Conservation (phyloP, 192 early-diverging fungal species). For the Mortierella alpina region DNA sequence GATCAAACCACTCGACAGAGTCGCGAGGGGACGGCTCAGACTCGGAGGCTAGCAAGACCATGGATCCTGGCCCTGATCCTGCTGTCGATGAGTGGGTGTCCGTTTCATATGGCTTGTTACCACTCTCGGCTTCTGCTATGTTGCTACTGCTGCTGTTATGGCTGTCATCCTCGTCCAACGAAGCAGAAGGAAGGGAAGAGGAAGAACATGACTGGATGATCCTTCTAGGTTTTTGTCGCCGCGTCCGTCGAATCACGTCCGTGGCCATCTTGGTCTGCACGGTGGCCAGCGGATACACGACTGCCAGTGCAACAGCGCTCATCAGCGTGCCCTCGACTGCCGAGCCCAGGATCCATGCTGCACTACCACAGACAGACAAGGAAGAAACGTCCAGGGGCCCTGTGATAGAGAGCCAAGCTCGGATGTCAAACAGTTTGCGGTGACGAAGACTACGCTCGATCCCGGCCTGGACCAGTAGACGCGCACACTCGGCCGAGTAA, state of each 20-base stretch:
- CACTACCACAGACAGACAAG: not conserved
- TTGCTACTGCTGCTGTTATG: not conserved
- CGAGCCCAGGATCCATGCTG: constrained; percentile 15
- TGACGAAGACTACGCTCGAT: constrained; percentile 7
- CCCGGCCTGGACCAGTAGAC: not conserved
- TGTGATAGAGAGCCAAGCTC: not conserved
- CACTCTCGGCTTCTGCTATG: too few species aligned
- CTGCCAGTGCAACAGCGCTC: constrained; percentile 3
- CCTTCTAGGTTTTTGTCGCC: not conserved
- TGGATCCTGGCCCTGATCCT: too few species aligned
- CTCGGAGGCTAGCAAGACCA: too few species aligned
- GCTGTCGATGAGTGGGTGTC: too few species aligned
- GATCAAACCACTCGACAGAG: constrained; percentile 20
- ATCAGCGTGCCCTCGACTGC: constrained; percentile 11
- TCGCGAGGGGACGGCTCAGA: not conserved
- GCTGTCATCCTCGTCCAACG: not conserved
- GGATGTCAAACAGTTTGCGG: constrained; percentile 3
- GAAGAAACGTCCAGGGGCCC: too few species aligned
- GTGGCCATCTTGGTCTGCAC: constrained; percentile 34
- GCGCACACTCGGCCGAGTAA: not conserved
- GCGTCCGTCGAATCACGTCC: constrained; percentile 20
- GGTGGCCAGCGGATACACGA: constrained; percentile 16
- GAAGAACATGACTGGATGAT: not conserved
- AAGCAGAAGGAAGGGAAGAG: too few species aligned
- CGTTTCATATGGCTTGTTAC: too few species aligned